Base-by-base conservation (phyloP, 2,329 filamentous ascomycete species). In the Fusarium xyrophilum region DNA sequence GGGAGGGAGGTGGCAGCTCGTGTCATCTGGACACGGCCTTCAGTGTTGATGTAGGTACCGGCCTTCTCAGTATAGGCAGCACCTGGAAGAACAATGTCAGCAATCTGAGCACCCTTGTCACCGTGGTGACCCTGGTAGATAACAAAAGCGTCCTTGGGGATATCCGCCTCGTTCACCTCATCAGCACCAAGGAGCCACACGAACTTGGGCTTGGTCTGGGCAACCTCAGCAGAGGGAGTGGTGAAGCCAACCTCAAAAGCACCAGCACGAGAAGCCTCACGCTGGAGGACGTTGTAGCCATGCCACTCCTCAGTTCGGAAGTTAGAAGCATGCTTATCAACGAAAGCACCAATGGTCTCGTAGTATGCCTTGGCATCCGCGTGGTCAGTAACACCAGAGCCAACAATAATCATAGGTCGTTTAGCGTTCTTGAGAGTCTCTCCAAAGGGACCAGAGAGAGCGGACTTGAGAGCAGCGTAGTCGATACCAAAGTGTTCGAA, bases 121-220 rank as follows among this genome's bases (percentile, higher is more conserved):
- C 96, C 96, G 80, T 99, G 96, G 81, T 99, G 96, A 70, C 96
- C 96, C 82, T 99, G 96, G 85, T 99, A 99, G 75, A 99, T 88
- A 67, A 99, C 90, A 78, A 98, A 99, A 15, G 96, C 94, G 71
- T 96, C 92, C 85, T 96, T 97, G 75, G 96, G 96, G 60, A 99
- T 92, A 73, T 97, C 93, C 62, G 88, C 86, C 72, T 92, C 88
- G 69, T 86, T 86, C 77, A 98, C 86, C 83, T 99, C 96, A 78
- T 99, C 96, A 30, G 96, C 96, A 72, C 94, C 96, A 53, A 99
- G 89, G 53, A 99, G 89, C 94, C 95, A 99, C 77, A 99, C 83
- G 76, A 99, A 93, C 86, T 98, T 99, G 67, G 96, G 90, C 77
- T 89, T 92, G 51, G 92, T 95, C 78, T 92, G 86, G 38, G 94